phyloP scores from a whole-genome alignment of 1,284 basidiomycete species.

The Pterulicium gracile region DNA sequence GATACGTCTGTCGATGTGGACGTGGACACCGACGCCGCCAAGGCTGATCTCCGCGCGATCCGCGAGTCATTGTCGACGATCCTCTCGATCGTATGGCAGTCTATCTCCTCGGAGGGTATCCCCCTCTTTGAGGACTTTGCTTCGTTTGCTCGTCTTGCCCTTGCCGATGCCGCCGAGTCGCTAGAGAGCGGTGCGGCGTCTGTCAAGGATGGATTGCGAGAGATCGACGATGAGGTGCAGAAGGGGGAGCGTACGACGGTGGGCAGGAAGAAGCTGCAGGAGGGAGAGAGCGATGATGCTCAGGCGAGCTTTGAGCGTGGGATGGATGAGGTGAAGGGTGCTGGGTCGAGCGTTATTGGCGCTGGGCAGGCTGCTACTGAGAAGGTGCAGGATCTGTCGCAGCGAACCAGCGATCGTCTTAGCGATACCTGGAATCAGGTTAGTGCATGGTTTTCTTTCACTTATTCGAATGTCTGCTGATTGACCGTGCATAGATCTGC shows the following conservation, averaged over 20 bases:
- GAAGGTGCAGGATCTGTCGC: constrained; percentile 30
- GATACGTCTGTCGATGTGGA: constrained; percentile 21
- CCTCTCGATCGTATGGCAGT: constrained; percentile 39
- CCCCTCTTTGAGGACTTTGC: constrained; percentile 48
- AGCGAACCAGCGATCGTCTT: constrained; percentile 29
- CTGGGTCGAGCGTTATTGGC: constrained; percentile 45
- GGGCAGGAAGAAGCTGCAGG: constrained; percentile 37
- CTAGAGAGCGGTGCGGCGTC: constrained; percentile 36
- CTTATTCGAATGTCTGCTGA: constrained; percentile 1
- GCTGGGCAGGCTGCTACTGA: constrained; percentile 30
- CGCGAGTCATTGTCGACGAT: constrained; percentile 37
- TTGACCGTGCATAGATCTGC: constrained; percentile 32
- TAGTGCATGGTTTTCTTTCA: constrained; percentile 7
- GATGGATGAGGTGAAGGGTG: constrained; percentile 50
- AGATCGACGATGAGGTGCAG: constrained; percentile 45
- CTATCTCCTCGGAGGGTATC: constrained; percentile 37
- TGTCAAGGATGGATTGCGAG: constrained; percentile 39
- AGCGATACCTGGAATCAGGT: constrained; percentile 44
- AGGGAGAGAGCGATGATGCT: constrained; percentile 32
- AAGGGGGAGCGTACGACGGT: constrained; percentile 44
- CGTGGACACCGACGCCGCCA: constrained; percentile 31
- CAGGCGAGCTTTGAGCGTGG: constrained; percentile 48
- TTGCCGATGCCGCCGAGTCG: constrained; percentile 52
- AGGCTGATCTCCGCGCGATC: constrained; percentile 36
- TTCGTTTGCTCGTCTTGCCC: constrained; percentile 47